Evolutionary conservation across 2,329 filamentous ascomycete genomes (phyloP), one percentile per base, ranked within the genome.

Genomic region (Microsporum audouinii): DNA sequence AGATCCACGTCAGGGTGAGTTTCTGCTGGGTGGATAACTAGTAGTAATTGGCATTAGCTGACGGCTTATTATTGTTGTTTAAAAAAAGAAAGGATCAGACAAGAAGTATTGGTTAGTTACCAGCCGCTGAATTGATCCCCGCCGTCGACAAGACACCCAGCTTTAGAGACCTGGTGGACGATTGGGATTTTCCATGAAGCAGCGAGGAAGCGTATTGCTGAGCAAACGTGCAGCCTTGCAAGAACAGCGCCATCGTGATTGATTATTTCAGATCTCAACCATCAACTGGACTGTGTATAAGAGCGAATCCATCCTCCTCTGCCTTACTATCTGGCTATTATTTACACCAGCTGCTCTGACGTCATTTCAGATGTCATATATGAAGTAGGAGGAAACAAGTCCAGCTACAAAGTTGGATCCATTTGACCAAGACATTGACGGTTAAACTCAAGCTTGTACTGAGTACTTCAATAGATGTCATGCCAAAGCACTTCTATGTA

Each of bases 1-100:
- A 85, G 64, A 8, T 82, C 71, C 5, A 84, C 78, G 47, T 82
- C 79, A 0, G 81, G 74, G 66, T 85, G 82, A 2, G 74, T 76
- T 63, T 73, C 76, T 14, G 80, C 79, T 0, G 82, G 81, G 8
- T 66, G 67, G 43, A 84, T 66, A 34, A 70, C 62, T 63, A 38
- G 27, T 27, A 5, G 27, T 12, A 33, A 39, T 53, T 5, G 17
- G 33, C 3, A 29, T 55, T 34, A 58, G 29, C 17, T 29, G 34
- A 34, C 29, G 2, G 17, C 17, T 1, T 23, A 23, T 23, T 23
- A 23, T 23, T 14, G 1, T 29, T 7, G 2, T 47, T n/a, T 14
- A 58, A 27, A 2, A 29, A 34, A n/a, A 7, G 39, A 23, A 23
- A 23, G 14, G 27, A 17, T 27, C 33, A 38, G 31, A 7, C 31